These are phyloP conservation scores for Vararia minispora DNA, from an alignment of 768 basidiomycete species.

Conservation along the genomic window DNA sequence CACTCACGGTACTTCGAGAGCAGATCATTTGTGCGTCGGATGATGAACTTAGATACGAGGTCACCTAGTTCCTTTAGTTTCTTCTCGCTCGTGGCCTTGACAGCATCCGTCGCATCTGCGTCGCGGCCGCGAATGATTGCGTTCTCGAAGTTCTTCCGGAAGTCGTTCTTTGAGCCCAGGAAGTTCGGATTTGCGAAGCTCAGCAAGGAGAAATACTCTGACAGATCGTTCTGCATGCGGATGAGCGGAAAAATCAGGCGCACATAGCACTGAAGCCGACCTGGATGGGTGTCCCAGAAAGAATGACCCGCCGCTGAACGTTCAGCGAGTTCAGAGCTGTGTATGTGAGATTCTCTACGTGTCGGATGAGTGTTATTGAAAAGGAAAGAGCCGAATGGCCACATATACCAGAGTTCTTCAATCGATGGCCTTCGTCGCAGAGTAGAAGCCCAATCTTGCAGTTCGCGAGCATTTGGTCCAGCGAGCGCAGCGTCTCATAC, in stretches of 20 bases:
- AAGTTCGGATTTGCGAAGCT: slow-evolving; percentile 91
- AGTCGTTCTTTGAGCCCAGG: slow-evolving; percentile 79
- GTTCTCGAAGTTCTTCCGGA: slow-evolving; percentile 92
- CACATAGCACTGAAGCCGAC: slow-evolving; percentile 22
- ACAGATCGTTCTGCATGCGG: slow-evolving; percentile 68
- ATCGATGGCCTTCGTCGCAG: slow-evolving; percentile 92
- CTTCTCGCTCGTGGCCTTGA: slow-evolving; percentile 74
- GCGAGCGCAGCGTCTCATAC: slow-evolving; percentile 85
- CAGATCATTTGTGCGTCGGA: slow-evolving; percentile 86
- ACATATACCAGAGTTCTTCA: slow-evolving; percentile 84
- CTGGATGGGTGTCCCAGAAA: slow-evolving; percentile 92
- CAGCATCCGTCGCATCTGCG: slow-evolving; percentile 67
- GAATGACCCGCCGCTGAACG: slow-evolving; percentile 83
- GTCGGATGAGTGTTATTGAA: not conserved
- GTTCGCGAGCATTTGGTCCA: slow-evolving; percentile 63
- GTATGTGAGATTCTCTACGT: slow-evolving; percentile 74
- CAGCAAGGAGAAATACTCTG: slow-evolving; percentile 88
- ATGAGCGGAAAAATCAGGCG: slow-evolving; percentile 1
- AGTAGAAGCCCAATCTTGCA: slow-evolving; percentile 86
- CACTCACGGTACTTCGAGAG: slow-evolving; percentile 87
- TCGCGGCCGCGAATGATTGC: slow-evolving; percentile 86
- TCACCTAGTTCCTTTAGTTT: slow-evolving; percentile 86
- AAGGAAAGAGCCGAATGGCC: slow-evolving; percentile 1
- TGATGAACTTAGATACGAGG: slow-evolving; percentile 89
- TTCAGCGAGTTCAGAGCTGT: slow-evolving; percentile 72